Base-by-base conservation (phyloP, 2,329 filamentous ascomycete genomes). In the Aspergillus caelatus region DNA sequence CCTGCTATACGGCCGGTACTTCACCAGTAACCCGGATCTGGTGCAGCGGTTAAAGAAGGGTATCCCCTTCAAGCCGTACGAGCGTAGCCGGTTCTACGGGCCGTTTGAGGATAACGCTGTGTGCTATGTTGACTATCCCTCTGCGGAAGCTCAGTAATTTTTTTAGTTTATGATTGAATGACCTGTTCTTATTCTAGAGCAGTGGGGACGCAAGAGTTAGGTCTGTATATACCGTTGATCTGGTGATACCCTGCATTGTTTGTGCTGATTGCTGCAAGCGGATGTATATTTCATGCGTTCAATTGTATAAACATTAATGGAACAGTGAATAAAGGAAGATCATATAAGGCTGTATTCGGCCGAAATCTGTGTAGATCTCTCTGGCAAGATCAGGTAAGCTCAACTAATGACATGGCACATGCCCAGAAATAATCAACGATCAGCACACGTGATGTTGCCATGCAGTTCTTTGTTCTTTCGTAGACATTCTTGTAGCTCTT, bases 21-120 rank as follows among this genome's bases (percentile, higher is more conserved):
- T 84, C 60, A 79, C 81, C 7, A 82, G 80, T 54, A 84, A 83
- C 60, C 83, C 82, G 0, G 83, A 85, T 66, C 66, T 85, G 59
- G 76, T 83, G 4, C 72, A 81, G 64, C 70, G 82, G 57, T 65
- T 85, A 58, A 76, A 77, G 59, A 75, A 79, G 16, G 79, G 78
- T 0, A 68, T 75, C 34, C 74, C 79, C 1, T 69, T 84, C 36
- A 74, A 77, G 0, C 62, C 68, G 10, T 84, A 84, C 62, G 80
- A 84, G 50, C 72, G 82, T 19, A 73, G 71, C 48, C 74, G 78
- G 0, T 84, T 84, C 63, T 84, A 83, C 67, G 76, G 76, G 9
- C 75, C 75, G 0, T 77, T 77, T 58, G 72, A 77, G 63, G 72
- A 75, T 48, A 77, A 74, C 55, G 64, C 62, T 16, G 67, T 72